Base-by-base conservation (phyloP, 1,139 yeast genomes). In the Kurtzmaniella natalensis region DNA sequence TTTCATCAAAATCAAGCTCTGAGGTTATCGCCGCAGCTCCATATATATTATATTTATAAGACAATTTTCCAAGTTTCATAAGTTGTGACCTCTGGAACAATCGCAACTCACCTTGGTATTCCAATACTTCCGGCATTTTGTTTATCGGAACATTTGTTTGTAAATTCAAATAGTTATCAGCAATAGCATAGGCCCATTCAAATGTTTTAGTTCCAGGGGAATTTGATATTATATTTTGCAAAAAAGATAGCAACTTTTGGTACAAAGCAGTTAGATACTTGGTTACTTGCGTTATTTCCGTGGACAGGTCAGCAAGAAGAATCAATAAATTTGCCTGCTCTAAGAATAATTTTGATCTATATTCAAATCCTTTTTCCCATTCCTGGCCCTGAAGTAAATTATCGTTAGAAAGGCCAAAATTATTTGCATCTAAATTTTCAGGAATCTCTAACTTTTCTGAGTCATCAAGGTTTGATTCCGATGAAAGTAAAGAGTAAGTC, bases 31-130 rank as follows among this genome's bases (percentile, higher is more conserved):
- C 44, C 46, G 40, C 6, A 56, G 41, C 16, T 32, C 44, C 39
- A 50, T 61, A 57, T 7, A 80, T 56, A 1, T 37, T 35, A 37
- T 59, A 71, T 0, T 61, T 64, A 20, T 50, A 50, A 7, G 31
- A 22, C 7, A 27, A 29, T 3, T 45, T 41, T 0, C 71, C 81
- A 3, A 76, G 37, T 14, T 57, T 59, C 1, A 59, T 42, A 2
- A 76, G 44, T 24, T 59, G 59, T 1, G 73, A 61, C 38, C 81
- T 54, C 42, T 72, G 75, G 20, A 64, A 43, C 14, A 74, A 46
- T 22, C 61, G 54, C 11, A 76, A 42, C 31, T 74, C 78, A 0
- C 76, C 82, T 33, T 67, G 52, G 30, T 56, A 58, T 38, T 72
- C 79, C 26, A 56, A 47, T 1, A 71, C 51, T 31, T 59, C 68